Evolutionary conservation across 345 rosid species (phyloP).

Genomic region (Syzygium aqueum): DNA sequence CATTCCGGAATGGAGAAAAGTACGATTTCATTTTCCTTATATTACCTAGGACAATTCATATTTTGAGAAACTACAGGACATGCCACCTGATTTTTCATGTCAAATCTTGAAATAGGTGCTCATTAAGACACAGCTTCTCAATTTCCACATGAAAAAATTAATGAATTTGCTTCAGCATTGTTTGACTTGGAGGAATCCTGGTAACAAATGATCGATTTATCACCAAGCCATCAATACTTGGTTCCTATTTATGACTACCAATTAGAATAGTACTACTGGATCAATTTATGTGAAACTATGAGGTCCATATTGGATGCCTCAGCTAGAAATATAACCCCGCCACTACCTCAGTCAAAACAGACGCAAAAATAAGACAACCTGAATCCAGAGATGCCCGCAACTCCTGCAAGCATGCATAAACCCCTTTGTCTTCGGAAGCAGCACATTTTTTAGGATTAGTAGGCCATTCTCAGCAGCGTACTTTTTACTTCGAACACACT

Average conservation of each 20-base stretch:
- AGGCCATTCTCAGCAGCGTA: constrained; percentile 53
- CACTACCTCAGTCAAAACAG: background rate
- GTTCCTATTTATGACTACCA: background rate
- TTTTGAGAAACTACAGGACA: background rate
- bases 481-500: constrained; percentile 49
- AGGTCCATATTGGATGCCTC: background rate
- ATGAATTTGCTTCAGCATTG: background rate
- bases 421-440: constrained; percentile 74
- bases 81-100: background rate
- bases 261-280: background rate
- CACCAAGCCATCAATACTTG: background rate
- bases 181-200: background rate
- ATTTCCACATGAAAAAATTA: background rate
- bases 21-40: background rate
- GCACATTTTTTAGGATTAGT: constrained; percentile 45
- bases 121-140: background rate
- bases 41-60: background rate
- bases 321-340: background rate
- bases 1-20: background rate
- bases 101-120: background rate
- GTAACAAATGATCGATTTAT: background rate
- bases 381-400: constrained; percentile 55
- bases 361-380: constrained; percentile 28
- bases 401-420: constrained; percentile 55
- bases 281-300: background rate